Conservation (phyloP, 768 basidiomycete species). For the Suillus paluster region DNA sequence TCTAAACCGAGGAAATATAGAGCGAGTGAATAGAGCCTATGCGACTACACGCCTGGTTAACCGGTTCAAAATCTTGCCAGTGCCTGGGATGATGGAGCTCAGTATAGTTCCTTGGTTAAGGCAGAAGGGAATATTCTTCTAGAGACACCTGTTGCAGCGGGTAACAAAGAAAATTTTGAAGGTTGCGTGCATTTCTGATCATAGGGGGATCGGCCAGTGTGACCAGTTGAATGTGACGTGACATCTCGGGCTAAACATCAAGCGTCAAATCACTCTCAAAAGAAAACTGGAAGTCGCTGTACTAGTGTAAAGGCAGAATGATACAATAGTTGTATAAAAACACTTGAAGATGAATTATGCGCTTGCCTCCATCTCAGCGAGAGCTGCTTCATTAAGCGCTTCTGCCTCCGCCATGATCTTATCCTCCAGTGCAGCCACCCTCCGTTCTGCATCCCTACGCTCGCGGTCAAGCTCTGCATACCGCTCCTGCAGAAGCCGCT, state of each 20-base stretch:
- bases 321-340: constrained; percentile 19
- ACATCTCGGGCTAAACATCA: neutral
- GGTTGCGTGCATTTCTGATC: no score
- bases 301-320: constrained; percentile 3
- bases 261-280: neutral
- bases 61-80: constrained; percentile 2
- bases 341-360: constrained; percentile 6
- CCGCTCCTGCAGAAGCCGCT: constrained; percentile 75
- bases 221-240: constrained; percentile 3
- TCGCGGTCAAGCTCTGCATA: constrained; percentile 86
- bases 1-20: neutral
- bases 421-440: constrained; percentile 76
- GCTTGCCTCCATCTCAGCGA: constrained; percentile 60
- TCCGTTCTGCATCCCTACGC: constrained; percentile 58
- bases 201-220: no score
- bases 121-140: neutral
- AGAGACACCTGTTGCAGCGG: neutral
- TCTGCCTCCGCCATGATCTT: constrained; percentile 86
- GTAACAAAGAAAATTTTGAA: neutral
- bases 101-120: neutral
- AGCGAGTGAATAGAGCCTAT: neutral
- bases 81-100: neutral
- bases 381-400: constrained; percentile 75
- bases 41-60: constrained; percentile 2
- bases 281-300: neutral